Percentiles rank a stretch among this genome's conserved stretches.
These are phyloP conservation scores for Linum trigynum DNA, from an alignment of 345 rosid species.

Conservation along the genomic window DNA sequence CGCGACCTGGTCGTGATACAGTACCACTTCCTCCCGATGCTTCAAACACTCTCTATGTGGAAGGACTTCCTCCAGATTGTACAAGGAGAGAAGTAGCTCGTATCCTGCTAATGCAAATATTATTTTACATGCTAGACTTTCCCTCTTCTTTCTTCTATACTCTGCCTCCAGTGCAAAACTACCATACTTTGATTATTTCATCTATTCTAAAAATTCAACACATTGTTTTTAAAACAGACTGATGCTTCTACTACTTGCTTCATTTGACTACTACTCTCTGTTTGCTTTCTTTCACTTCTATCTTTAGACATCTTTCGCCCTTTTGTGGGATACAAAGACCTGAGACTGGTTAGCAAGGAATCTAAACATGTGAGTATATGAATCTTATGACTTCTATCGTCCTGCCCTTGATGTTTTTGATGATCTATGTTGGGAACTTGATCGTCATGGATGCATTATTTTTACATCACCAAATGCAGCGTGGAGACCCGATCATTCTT, in stretches of 20 bases:
- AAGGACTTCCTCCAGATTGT: constrained; percentile 73
- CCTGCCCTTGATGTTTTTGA: not conserved
- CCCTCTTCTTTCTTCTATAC: not conserved
- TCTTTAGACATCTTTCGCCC: constrained; percentile 76
- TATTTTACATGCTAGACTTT: constrained; percentile 2
- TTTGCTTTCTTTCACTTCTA: constrained; percentile 26
- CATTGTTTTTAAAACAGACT: no score
- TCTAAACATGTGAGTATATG: constrained; percentile 47
- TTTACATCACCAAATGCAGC: constrained; percentile 35
- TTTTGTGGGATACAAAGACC: constrained; percentile 76
- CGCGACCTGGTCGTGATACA: constrained; percentile 36
- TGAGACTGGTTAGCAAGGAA: constrained; percentile 69
- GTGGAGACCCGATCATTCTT: constrained; percentile 69
- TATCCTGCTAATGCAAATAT: constrained; percentile 41
- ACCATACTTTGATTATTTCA: no score
- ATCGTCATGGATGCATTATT: not conserved
- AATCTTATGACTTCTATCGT: not conserved
- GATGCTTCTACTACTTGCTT: not conserved
- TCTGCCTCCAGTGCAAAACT: not conserved
- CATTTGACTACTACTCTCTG: not conserved
- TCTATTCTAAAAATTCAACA: no score
- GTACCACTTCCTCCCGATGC: constrained; percentile 63
- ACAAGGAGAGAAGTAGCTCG: constrained; percentile 76
- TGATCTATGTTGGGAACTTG: not conserved
- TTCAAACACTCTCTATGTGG: constrained; percentile 69